Evolutionary conservation across 176 grass and related monocot genomes (phyloP), one percentile per base, ranked within the genome.

Genomic region (Eleusine indica): DNA sequence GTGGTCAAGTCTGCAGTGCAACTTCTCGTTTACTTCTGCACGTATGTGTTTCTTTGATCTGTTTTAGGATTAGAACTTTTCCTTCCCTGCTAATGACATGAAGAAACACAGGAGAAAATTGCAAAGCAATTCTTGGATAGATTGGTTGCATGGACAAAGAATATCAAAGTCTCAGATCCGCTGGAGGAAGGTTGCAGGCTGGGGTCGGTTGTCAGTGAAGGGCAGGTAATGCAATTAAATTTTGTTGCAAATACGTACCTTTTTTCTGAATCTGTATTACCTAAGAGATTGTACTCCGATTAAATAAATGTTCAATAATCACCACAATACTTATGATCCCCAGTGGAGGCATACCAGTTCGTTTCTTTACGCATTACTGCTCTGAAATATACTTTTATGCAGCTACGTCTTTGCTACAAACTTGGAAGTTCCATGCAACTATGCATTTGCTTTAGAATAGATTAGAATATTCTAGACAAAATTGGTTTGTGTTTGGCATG

Each of bases 1-100:
- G 76, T 68, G 96, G 96, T 73, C 96, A 98, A 95, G 94, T 98
- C 68, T 98, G 93, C 93, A 98, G 96, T 90, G 96, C 93, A 80
- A 98, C 96, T 70, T 98, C 93, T 88, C 93, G 96, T 71, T 77
- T 98, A 80, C 68, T 98, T 74, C 70, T 98, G 54, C 96, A 98
- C 88, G 96, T 98, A 90, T 77, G 79, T 83, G 58, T 88, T 79
- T 82, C 82, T 64, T 39, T 56, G 56, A 30, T 40, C 48, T 78
- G n/a, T 82, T 86, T 78, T 66, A 56, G 40, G 60, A 2, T 60
- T 65, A 21, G 47, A 38, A 4, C 68, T 38, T 61, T 47, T 29
- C 54, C 76, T 25, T 78, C 22, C 22, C 25, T 30, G 18, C 71
- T 82, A 57, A 82, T 82, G 73, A 73, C 69, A 83, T 80, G 47